Conservation (phyloP, 1,284 basidiomycete species). For the Meira nashicola region DNA sequence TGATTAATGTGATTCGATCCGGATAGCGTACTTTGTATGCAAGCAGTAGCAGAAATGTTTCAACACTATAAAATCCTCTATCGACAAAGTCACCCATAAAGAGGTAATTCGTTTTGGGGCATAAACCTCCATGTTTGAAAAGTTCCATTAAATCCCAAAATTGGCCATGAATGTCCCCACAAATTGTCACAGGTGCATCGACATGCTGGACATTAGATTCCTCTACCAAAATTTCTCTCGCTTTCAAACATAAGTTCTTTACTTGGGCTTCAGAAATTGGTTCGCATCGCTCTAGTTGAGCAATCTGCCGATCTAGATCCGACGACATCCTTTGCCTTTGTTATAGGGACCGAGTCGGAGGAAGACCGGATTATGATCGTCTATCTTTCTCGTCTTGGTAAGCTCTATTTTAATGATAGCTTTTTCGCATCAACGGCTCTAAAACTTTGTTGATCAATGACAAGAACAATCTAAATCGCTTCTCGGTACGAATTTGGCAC, state of each 20-base stretch:
- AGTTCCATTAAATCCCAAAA: slow-evolving; percentile 97
- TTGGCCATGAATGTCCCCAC: slow-evolving; percentile 97
- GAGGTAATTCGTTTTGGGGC: slow-evolving; percentile 93
- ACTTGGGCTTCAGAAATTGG: slow-evolving; percentile 44
- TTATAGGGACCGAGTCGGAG: neutral
- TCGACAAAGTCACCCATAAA: slow-evolving; percentile 76
- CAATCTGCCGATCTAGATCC: slow-evolving; percentile 29
- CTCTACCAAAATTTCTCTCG: slow-evolving; percentile 86
- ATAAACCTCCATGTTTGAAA: slow-evolving; percentile 89
- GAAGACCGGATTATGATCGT: neutral
- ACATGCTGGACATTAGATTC: slow-evolving; percentile 96
- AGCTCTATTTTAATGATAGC: no score
- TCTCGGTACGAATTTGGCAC: no score
- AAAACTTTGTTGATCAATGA: neutral
- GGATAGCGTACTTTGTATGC: slow-evolving; percentile 96
- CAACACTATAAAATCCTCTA: slow-evolving; percentile 93
- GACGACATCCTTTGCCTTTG: slow-evolving; percentile 1
- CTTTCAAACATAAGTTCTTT: slow-evolving; percentile 74
- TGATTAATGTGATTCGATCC: slow-evolving; percentile 92
- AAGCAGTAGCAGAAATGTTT: slow-evolving; percentile 89
- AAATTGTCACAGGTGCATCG: slow-evolving; percentile 94
- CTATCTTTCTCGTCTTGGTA: neutral
- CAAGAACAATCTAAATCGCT: neutral
- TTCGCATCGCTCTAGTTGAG: slow-evolving; percentile 44
- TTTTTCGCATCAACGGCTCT: no score